Base-by-base conservation (phyloP, 2,329 filamentous ascomycete species). In the Cladobotryum protrusum region DNA sequence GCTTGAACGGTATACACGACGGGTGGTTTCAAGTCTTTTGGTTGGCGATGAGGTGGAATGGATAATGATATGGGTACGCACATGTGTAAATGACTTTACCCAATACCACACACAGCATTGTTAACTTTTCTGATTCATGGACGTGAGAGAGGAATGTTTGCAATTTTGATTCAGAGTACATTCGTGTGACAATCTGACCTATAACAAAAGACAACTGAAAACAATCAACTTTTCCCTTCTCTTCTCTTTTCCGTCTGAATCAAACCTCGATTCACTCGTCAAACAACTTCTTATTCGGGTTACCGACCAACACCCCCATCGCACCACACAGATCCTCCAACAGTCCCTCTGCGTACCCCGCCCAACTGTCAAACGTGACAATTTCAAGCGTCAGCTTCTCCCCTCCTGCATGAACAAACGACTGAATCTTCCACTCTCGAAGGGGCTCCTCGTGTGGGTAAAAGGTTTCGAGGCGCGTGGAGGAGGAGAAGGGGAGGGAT, bases 361-460 rank as follows among this genome's bases (percentile, higher is more conserved):
- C 69, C 77, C 79, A 82, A 43, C 72, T 76, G 60, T 78, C 68
- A 55, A 81, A 77, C 2, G 79, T 82, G 17, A 83, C 78, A 60
- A 83, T 72, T 67, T 83, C 81, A 46, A 83, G 66, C 43, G 72
- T 75, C 61, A 78, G 63, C 60, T 63, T 67, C 52, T 75, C 77
- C 5, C 72, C 77, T 45, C 67, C 72, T 17, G 47, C 45, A 6
- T 50, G 50, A 29, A 75, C 73, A 65, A 77, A 86, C 18, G 72
- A 80, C 70, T 85, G 79, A 36, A 83, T 72, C 69, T 83, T 82
- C 70, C 80, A 82, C 60, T 75, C 76, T 15, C 71, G 64, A 39
- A 80, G 63, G 35, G 76, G 77, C 55, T 82, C 78, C 32, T 75
- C 70, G 57, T 81, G 75, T 3, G 81, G 77, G 57, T 82, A 83